Evolutionary conservation across 306 rosid species (phyloP).

Genomic region (Glycine soja): DNA sequence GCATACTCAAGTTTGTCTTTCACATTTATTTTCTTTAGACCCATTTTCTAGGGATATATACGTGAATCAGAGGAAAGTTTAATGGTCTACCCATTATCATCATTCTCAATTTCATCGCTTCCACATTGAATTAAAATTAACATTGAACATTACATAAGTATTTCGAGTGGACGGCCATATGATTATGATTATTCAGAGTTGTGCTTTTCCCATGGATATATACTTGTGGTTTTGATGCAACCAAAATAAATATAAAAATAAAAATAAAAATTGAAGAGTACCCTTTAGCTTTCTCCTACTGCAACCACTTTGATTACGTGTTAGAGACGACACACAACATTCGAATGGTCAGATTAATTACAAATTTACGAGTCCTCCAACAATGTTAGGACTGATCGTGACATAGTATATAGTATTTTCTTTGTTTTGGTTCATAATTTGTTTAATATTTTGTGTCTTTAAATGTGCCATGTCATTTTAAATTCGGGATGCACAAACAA

Average conservation of each 20-base stretch:
- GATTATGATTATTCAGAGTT: not conserved
- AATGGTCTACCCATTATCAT: not conserved
- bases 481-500: not conserved
- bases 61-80: not conserved
- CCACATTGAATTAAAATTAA: not conserved
- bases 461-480: conserved; percentile 8
- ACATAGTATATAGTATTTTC: not conserved
- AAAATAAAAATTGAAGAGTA: conserved; percentile 1
- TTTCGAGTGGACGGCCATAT: not conserved
- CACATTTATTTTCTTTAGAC: not conserved
- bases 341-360: not conserved
- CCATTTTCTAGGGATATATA: not conserved
- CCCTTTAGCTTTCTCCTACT: conserved; percentile 25
- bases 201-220: conserved; percentile 26
- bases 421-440: not conserved
- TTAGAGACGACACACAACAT: conserved; percentile 45
- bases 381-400: not conserved
- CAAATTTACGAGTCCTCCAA: not conserved
- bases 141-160: not conserved
- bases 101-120: not conserved
- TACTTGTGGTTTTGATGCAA: conserved; percentile 43
- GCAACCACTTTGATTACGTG: conserved; percentile 44
- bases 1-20: not conserved
- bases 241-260: conserved; percentile 16
- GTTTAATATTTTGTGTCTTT: not conserved